phyloP scores from a whole-genome alignment of 2,329 filamentous ascomycete species.

The Penicillium sp. region DNA sequence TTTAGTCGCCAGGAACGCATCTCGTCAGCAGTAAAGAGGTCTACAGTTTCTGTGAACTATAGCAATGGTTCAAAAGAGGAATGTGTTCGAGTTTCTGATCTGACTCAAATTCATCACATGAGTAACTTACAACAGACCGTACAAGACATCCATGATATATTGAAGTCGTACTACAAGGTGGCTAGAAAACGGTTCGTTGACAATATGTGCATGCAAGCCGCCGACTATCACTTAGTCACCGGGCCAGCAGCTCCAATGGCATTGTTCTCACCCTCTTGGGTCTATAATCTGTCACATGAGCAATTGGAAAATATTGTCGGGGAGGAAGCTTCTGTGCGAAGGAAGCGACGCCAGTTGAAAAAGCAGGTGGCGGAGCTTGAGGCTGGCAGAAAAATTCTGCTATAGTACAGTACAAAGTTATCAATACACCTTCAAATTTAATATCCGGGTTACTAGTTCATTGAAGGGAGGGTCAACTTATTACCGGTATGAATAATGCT shows the following conservation, averaged over 20 bases:
- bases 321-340: not conserved
- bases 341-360: not conserved
- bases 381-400: not conserved
- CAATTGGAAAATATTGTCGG: not conserved
- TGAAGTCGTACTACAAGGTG: conserved; percentile 60
- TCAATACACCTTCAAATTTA: too few relatives aligned
- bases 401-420: too few relatives aligned
- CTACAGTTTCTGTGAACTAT: too few relatives aligned
- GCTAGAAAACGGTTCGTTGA: conserved; percentile 61
- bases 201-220: conserved; percentile 56
- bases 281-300: not conserved
- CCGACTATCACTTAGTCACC: conserved; percentile 52
- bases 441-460: too few relatives aligned
- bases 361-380: not conserved
- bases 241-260: conserved; percentile 36
- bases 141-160: conserved; percentile 52
- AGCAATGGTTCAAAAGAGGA: not conserved
- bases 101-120: not conserved
- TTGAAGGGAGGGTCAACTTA: too few relatives aligned
- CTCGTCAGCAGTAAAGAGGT: too few relatives aligned
- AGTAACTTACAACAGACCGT: not conserved
- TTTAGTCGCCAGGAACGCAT: not conserved
- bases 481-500: too few relatives aligned
- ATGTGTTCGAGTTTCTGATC: not conserved
- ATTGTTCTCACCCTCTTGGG: conserved; percentile 22